Base-by-base conservation (phyloP, 2,329 filamentous ascomycete species). In the Phialophora expanda region DNA sequence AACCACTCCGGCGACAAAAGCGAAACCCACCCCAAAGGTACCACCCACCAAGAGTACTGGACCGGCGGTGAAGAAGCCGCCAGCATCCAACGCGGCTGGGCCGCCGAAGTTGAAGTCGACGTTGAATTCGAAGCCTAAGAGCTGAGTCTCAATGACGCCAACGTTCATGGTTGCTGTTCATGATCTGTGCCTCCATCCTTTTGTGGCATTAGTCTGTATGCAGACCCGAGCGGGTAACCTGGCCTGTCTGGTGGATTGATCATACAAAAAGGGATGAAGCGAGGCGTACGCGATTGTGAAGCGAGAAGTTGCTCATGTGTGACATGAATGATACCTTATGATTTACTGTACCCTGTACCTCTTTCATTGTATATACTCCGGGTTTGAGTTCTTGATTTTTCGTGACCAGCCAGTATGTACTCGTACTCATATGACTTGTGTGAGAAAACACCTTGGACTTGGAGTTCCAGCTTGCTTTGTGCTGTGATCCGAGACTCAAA, bases 71-170 rank as follows among this genome's bases (percentile, higher is more conserved):
- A 44, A 44, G 38, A 44, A 44, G 38, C 38, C 38, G 17, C 17
- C 38, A 20, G 4, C 38, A 12, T 32, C 56, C 24, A 59, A 59
- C 30, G 5, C 58, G 26, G 6, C 56, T 32, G 58, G 20, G 22
- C 48, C 30, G 30, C 20, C 58, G 30, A 61, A 61, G 32, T 30
- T 41, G 58, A 30, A 60, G 28, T 9, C 24, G 11, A 34, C 30
- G 28, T 4, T 8, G 32, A 53, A 17, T 7, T 53, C 22, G 24
- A 26, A n/a, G n/a, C 6, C 24, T 4, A 12, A 44, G 38, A 44
- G 17, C 17, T 44, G 38, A 44, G 38, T 12, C 9, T 12, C 11
- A 4, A 34, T 28, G 30, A 20, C 41, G 7, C 32, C 48, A n/a
- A 22, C 48, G 17, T n/a, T n/a, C 38, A 20, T 44, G 38, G 38